Base-by-base conservation (phyloP, 2,329 filamentous ascomycete species). In the Alternaria atra region DNA sequence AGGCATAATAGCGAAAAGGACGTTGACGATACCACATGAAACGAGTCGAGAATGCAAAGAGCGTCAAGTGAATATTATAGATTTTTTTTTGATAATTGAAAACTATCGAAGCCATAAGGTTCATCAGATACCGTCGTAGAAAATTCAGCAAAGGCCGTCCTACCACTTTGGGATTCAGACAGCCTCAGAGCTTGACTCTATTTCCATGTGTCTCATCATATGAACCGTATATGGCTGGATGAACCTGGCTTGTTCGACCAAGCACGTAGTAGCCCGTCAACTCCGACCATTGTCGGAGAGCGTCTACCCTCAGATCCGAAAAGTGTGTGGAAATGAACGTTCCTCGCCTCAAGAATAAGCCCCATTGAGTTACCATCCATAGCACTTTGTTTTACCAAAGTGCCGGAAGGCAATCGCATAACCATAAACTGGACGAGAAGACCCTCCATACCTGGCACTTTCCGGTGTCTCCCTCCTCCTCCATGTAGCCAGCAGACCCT, bases 271-370 rank as follows among this genome's bases (percentile, higher is more conserved):
- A 74, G 76, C 72, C 67, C 69, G 61, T 55, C 66, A 44, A 20
- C 40, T 44, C 46, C 32, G 25, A 55, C 48, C 52, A 59, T 51
- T 60, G 52, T 37, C 51, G 55, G 66, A 68, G 63, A 69, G 69
- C 48, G 71, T 73, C 77, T 79, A 67, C 74, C 75, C 73, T 73
- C 80, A 79, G 78, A 82, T 81, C 80, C 80, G 74, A 78, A 79
- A 79, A 64, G 73, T 63, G 60, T 71, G 39, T 23, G 51, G 20
- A 1, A 81, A 84, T 76, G 69, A 80, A 84, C 85, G 86, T 91
- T 91, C 91, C 93, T 97, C 93, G 94, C 91, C 87, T 93, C 94
- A 91, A 97, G 93, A 97, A 97, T 98, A 93, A 97, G 94, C 94
- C 94, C 94, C 94, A 97, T 98, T 93, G 94, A 97, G 94, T 98